phyloP scores from a whole-genome alignment of 306 rosid species.

The Argentina anserina region DNA sequence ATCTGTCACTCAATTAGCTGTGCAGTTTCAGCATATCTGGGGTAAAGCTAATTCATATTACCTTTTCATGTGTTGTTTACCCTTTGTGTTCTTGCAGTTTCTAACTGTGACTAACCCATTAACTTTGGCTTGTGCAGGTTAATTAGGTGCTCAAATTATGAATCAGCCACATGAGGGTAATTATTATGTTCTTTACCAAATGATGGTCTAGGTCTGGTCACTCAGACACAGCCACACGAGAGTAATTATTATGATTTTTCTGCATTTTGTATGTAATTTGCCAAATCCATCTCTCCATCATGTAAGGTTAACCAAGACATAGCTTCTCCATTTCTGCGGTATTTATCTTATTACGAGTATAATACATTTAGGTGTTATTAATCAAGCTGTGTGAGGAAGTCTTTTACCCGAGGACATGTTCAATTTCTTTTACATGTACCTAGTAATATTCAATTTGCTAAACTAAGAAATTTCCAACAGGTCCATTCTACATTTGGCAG shows the following conservation, averaged over 20 bases:
- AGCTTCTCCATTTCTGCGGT: neutral
- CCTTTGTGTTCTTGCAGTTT: neutral
- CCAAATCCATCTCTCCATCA: neutral
- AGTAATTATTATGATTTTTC: too few relatives aligned
- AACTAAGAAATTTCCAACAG: neutral
- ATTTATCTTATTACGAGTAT: neutral
- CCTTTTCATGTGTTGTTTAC: neutral
- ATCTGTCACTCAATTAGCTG: slow-evolving; percentile 48
- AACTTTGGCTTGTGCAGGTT: slow-evolving; percentile 22
- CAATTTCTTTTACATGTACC: neutral
- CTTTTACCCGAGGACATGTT: neutral
- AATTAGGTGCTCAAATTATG: slow-evolving; percentile 6
- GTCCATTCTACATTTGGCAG: neutral
- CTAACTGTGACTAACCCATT: neutral
- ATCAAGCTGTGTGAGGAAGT: neutral
- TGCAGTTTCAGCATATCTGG: slow-evolving; percentile 63
- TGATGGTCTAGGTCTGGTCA: neutral
- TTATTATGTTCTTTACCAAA: neutral
- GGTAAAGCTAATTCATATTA: slow-evolving; percentile 29
- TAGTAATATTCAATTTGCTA: neutral
- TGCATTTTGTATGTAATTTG: neutral
- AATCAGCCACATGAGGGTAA: neutral
- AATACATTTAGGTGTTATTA: neutral
- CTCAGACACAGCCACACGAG: too few relatives aligned
- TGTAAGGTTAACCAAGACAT: neutral